Evolutionary conservation across 306 rosid genomes (phyloP).

Genomic region (Gleditsia sinensis): DNA sequence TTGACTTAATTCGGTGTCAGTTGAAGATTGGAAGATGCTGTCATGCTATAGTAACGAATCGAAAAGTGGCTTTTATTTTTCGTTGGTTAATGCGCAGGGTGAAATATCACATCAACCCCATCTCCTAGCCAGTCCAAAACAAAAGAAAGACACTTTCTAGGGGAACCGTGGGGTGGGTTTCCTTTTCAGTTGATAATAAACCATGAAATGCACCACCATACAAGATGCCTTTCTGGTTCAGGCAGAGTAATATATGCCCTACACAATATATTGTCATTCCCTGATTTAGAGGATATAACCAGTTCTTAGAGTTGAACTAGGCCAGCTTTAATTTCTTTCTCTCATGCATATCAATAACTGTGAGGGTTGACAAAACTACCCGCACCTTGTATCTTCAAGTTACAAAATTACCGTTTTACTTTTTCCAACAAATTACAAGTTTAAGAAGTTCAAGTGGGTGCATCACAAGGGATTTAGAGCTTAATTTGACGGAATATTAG

Average conservation of each 20-base stretch:
- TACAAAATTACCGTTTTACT: background rate
- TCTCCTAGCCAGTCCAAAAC: constrained; percentile 17
- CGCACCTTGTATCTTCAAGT: background rate
- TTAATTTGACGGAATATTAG: too few species aligned
- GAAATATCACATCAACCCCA: constrained; percentile 44
- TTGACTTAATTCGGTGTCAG: constrained; percentile 31
- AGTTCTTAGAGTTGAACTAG: background rate
- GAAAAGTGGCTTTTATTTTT: constrained; percentile 46
- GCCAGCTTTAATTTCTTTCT: background rate
- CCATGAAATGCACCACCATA: constrained; percentile 21
- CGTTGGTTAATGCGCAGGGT: constrained; percentile 38
- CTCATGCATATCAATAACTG: background rate
- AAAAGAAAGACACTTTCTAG: constrained; percentile 26
- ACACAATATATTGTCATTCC: background rate
- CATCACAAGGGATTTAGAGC: too few species aligned
- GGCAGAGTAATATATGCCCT: too few species aligned
- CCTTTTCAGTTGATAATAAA: constrained; percentile 32
- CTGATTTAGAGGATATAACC: background rate
- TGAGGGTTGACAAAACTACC: background rate
- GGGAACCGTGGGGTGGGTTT: constrained; percentile 30
- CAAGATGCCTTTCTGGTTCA: background rate
- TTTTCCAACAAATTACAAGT: too few species aligned
- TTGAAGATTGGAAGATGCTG: constrained; percentile 8
- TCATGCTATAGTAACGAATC: constrained; percentile 32
- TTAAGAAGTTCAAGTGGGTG: too few species aligned